phyloP scores from a whole-genome alignment of 2,329 filamentous ascomycete species.

The Sarocladiaceae sp. region DNA sequence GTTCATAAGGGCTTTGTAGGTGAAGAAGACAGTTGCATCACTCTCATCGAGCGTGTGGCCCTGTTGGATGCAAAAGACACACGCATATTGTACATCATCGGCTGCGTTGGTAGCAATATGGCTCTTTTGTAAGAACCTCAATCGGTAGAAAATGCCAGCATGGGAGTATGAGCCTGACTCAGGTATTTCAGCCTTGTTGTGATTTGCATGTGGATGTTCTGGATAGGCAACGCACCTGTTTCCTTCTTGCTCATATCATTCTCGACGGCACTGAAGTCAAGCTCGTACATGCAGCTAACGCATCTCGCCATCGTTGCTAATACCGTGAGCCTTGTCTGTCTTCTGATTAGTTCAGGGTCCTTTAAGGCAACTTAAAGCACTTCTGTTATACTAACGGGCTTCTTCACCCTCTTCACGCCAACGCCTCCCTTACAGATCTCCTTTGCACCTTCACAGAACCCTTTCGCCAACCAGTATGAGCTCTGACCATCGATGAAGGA shows the following conservation, averaged over 20 bases:
- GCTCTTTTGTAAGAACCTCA: conserved; percentile 53
- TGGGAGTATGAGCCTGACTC: too few species aligned
- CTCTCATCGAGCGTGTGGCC: conserved; percentile 48
- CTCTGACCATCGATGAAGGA: conserved; percentile 39
- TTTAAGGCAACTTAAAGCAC: not conserved
- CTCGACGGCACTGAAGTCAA: conserved; percentile 49
- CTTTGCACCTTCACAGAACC: conserved; percentile 52
- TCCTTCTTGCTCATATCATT: conserved; percentile 39
- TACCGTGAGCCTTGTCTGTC: conserved; percentile 33
- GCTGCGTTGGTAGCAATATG: conserved; percentile 45
- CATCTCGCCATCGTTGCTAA: conserved; percentile 45
- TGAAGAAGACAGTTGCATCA: conserved; percentile 55
- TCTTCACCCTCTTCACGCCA: conserved; percentile 47
- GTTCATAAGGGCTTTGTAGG: conserved; percentile 45
- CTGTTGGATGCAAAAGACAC: conserved; percentile 48
- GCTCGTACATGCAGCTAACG: conserved; percentile 47
- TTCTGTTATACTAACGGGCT: conserved; percentile 35
- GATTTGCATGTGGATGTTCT: not conserved
- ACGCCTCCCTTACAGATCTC: conserved; percentile 43
- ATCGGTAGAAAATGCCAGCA: conserved; percentile 43
- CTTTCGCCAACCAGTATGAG: conserved; percentile 49
- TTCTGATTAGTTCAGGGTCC: not conserved
- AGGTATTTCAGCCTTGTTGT: conserved; percentile 42
- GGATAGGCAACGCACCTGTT: not conserved
- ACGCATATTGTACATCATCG: conserved; percentile 51